These are phyloP conservation scores for Komagataella ulmi DNA, from an alignment of 805 yeast genomes.

Conservation along the genomic window DNA sequence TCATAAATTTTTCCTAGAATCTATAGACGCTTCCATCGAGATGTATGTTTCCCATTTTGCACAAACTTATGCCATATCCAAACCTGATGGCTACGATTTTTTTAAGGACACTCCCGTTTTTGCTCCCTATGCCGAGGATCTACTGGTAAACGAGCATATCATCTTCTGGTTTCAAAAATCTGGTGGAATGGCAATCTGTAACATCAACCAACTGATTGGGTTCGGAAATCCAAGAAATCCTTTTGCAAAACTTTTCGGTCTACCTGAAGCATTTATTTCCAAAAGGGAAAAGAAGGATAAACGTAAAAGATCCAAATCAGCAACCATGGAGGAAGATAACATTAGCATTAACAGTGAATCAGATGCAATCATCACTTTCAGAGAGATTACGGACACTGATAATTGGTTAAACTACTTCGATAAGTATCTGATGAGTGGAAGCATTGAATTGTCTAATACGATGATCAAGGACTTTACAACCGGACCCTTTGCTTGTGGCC, in stretches of 20 bases:
- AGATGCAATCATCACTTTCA: neutral
- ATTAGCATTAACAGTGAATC: neutral
- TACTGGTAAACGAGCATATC: slow-evolving; percentile 23
- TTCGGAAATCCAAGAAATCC: slow-evolving; percentile 69
- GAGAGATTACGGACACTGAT: slow-evolving; percentile 9
- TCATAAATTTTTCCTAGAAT: slow-evolving; percentile 52
- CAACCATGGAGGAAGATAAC: slow-evolving; percentile 14
- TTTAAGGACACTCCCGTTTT: slow-evolving; percentile 6
- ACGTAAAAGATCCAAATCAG: slow-evolving; percentile 27
- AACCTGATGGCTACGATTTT: slow-evolving; percentile 4
- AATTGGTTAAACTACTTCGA: slow-evolving; percentile 39
- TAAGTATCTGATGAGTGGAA: slow-evolving; percentile 42
- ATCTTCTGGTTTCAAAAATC: slow-evolving; percentile 72
- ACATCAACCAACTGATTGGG: slow-evolving; percentile 62
- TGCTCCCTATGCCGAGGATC: slow-evolving; percentile 8
- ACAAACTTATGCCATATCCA: slow-evolving; percentile 42
- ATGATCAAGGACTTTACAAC: slow-evolving; percentile 51
- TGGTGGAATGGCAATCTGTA: slow-evolving; percentile 63
- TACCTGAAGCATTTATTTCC: slow-evolving; percentile 61
- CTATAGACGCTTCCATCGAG: slow-evolving; percentile 21
- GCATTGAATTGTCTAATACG: slow-evolving; percentile 53
- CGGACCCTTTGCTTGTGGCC: slow-evolving; percentile 40
- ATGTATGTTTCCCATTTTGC: slow-evolving; percentile 46
- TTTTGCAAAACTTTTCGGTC: slow-evolving; percentile 58
- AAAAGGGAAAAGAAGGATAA: slow-evolving; percentile 61